Percentiles rank a stretch among this genome's conserved stretches.
Evolutionary conservation across 108 stramenopile genomes (phyloP).

Genomic region (Skeletonema menzelii): DNA sequence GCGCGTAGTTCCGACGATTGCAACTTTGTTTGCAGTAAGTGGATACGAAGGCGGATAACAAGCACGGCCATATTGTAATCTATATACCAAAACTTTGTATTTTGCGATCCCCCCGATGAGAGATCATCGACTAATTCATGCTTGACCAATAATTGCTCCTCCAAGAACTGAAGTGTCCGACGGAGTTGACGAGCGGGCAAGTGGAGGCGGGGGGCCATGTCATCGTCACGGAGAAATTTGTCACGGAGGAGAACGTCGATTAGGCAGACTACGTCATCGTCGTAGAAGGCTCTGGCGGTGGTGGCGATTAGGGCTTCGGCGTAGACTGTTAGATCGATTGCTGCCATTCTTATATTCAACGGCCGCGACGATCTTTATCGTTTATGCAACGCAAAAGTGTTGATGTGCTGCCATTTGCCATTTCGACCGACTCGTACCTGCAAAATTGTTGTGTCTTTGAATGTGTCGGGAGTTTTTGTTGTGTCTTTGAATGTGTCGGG

Average conservation of each 20-base stretch:
- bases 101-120: constrained; percentile 77
- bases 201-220: constrained; percentile 79
- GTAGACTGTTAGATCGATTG: constrained; percentile 3
- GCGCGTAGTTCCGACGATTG: constrained; percentile 72
- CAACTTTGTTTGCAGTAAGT: constrained; percentile 72
- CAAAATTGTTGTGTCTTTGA: too few relatives aligned
- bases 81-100: constrained; percentile 86
- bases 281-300: constrained; percentile 89
- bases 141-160: constrained; percentile 83
- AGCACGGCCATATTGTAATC: constrained; percentile 83
- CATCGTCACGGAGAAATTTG: constrained; percentile 91
- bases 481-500: too few relatives aligned
- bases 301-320: constrained; percentile 86
- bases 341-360: background rate
- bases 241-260: constrained; percentile 88
- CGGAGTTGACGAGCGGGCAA: constrained; percentile 81
- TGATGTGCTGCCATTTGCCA: too few relatives aligned
- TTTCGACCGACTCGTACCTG: too few relatives aligned
- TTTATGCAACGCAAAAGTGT: too few relatives aligned
- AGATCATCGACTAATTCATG: constrained; percentile 91
- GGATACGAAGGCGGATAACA: constrained; percentile 80
- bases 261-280: constrained; percentile 81
- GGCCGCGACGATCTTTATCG: too few relatives aligned
- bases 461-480: too few relatives aligned
- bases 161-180: constrained; percentile 75